phyloP scores from a whole-genome alignment of 345 rosid genomes.

The Citrus unshiu region DNA sequence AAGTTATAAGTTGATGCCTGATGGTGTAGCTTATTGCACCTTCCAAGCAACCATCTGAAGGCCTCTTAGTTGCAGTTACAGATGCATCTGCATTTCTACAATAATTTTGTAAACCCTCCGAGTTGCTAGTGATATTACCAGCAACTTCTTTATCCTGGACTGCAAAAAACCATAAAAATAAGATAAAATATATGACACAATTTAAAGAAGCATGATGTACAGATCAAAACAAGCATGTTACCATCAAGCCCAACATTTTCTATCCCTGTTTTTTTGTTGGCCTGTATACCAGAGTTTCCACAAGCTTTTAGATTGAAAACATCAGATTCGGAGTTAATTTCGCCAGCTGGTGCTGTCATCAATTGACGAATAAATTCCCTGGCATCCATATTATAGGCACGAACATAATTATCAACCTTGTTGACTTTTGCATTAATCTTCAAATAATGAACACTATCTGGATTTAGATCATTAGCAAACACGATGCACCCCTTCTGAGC shows the following conservation, averaged over 20 bases:
- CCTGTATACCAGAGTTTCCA: constrained; percentile 15
- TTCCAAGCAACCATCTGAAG: constrained; percentile 39
- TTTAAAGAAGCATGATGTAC: not conserved
- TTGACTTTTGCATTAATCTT: constrained; percentile 79
- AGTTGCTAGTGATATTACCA: constrained; percentile 13
- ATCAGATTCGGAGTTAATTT: constrained; percentile 29
- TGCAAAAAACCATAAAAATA: constrained; percentile 14
- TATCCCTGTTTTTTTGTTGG: constrained; percentile 14
- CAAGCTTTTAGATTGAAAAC: constrained; percentile 27
- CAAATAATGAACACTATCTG: constrained; percentile 72
- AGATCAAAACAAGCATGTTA: constrained; percentile 26
- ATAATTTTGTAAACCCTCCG: constrained; percentile 21
- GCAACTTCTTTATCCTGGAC: constrained; percentile 30
- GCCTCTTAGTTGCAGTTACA: constrained; percentile 41
- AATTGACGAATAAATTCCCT: constrained; percentile 64
- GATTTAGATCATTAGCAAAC: constrained; percentile 88
- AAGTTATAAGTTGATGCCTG: constrained; percentile 1
- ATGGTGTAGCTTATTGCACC: constrained; percentile 34
- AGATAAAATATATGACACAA: not conserved
- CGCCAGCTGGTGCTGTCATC: constrained; percentile 45
- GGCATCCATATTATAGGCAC: constrained; percentile 85
- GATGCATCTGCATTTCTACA: constrained; percentile 25
- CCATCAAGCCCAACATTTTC: constrained; percentile 25
- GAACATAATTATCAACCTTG: constrained; percentile 65
- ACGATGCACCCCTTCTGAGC: constrained; percentile 88